These are phyloP conservation scores for Talaromyces atroroseus DNA, from an alignment of 2,329 filamentous ascomycete species.

Conservation along the genomic window DNA sequence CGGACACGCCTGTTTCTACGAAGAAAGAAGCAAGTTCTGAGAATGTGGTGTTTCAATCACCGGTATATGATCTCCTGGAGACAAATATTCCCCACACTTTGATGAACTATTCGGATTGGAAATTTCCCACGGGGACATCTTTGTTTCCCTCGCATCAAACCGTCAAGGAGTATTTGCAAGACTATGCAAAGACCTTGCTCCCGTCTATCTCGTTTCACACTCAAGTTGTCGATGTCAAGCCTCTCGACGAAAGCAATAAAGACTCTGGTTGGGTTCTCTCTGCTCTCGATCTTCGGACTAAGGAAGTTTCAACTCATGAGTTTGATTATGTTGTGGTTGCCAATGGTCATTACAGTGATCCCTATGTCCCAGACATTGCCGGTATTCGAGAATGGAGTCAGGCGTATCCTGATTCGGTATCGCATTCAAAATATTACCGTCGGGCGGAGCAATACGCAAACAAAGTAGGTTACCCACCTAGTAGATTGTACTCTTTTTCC, in stretches of 20 bases:
- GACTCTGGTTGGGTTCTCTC: constrained; percentile 56
- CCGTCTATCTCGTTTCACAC: constrained; percentile 64
- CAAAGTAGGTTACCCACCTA: constrained; percentile 43
- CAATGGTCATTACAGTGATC: constrained; percentile 68
- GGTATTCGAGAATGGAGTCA: constrained; percentile 57
- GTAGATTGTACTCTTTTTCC: background rate
- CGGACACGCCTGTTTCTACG: constrained; percentile 46
- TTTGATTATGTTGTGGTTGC: constrained; percentile 75
- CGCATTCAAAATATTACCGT: constrained; percentile 77
- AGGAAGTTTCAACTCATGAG: constrained; percentile 35
- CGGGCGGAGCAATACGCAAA: constrained; percentile 55
- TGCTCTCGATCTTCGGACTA: constrained; percentile 47
- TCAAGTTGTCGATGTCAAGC: constrained; percentile 58
- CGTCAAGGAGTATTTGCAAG: constrained; percentile 68
- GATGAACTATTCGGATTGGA: constrained; percentile 72
- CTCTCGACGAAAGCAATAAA: constrained; percentile 26
- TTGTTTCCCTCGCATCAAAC: constrained; percentile 69
- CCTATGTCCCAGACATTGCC: constrained; percentile 59
- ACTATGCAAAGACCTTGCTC: constrained; percentile 64
- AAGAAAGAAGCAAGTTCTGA: constrained; percentile 44
- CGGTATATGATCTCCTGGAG: constrained; percentile 75
- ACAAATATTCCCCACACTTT: constrained; percentile 79
- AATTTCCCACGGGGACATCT: constrained; percentile 59
- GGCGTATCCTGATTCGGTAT: constrained; percentile 56
- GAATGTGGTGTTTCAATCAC: constrained; percentile 66